These are phyloP conservation scores for Lagenidium giganteum DNA, from an alignment of 352 stramenopile genomes.

Conservation along the genomic window DNA sequence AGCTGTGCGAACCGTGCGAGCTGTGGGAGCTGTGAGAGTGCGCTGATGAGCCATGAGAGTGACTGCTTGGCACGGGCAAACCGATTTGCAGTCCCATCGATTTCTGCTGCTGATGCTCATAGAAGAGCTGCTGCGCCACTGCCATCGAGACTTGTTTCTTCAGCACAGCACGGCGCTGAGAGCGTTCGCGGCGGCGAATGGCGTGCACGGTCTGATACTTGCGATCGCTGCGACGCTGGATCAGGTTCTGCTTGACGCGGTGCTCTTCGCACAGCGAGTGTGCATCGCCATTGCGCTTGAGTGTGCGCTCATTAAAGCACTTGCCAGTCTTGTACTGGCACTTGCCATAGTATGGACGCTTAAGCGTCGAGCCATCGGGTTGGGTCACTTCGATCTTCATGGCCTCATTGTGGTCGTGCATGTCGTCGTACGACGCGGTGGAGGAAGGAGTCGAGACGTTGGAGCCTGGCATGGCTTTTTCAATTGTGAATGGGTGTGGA, in stretches of 20 bases:
- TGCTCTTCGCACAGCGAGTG: slow-evolving; percentile 84
- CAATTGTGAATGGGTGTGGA: no score
- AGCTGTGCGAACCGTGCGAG: no score
- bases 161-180: slow-evolving; percentile 64
- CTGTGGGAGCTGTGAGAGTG: background rate
- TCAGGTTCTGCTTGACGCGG: slow-evolving; percentile 81
- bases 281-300: slow-evolving; percentile 79
- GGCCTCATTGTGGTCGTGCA: no score
- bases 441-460: no score
- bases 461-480: no score
- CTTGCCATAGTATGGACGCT: slow-evolving; percentile 61
- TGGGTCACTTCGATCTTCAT: no score
- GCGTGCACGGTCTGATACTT: slow-evolving; percentile 86
- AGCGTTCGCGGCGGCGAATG: slow-evolving; percentile 72
- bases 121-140: slow-evolving; percentile 75
- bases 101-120: slow-evolving; percentile 77
- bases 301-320: slow-evolving; percentile 82
- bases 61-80: slow-evolving; percentile 16
- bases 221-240: slow-evolving; percentile 77
- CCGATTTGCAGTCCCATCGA: slow-evolving; percentile 42
- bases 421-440: no score
- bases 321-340: slow-evolving; percentile 88
- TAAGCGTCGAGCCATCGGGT: slow-evolving; percentile 1
- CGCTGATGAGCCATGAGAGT: no score
- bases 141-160: slow-evolving; percentile 83